A percentile compares a stretch with the other conserved stretches of the same genome.
These are phyloP conservation scores for Cystoderma amianthinum DNA, from an alignment of 768 basidiomycete species.

Conservation along the genomic window DNA sequence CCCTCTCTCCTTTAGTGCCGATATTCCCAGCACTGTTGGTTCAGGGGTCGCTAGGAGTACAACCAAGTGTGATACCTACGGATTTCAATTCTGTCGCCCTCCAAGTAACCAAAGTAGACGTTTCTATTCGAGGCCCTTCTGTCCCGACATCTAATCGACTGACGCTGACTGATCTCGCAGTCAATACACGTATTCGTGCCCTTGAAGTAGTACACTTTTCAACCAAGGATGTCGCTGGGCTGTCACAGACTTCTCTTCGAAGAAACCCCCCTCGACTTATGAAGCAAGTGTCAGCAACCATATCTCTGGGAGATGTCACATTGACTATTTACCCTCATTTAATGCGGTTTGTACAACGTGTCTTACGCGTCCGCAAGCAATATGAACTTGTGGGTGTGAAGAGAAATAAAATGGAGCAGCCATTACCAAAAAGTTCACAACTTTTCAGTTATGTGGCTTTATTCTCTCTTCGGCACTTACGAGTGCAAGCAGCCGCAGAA, in stretches of 20 bases:
- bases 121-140: conserved; percentile 26
- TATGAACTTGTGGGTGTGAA: conserved; percentile 11
- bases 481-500: conserved; percentile 61
- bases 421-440: conserved; percentile 7
- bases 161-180: conserved; percentile 19
- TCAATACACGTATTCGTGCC: conserved; percentile 14
- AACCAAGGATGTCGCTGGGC: conserved; percentile 16
- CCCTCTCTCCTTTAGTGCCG: conserved; percentile 20
- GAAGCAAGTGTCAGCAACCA: conserved; percentile 22
- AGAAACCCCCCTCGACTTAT: conserved; percentile 22
- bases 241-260: conserved; percentile 41
- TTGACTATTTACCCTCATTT: conserved; percentile 48
- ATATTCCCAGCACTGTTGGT: conserved; percentile 16
- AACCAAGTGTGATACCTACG: conserved; percentile 1
- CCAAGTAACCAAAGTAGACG: conserved; percentile 16
- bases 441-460: conserved; percentile 26
- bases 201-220: conserved; percentile 20
- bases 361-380: conserved; percentile 42
- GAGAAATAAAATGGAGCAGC: not conserved
- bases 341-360: conserved; percentile 50
- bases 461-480: conserved; percentile 33
- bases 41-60: conserved; percentile 3
- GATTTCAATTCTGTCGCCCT: conserved; percentile 13
- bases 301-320: conserved; percentile 32
- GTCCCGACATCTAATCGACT: conserved; percentile 27